phyloP scores from a whole-genome alignment of 352 stramenopile genomes.

The Globisporangium okanoganense region DNA sequence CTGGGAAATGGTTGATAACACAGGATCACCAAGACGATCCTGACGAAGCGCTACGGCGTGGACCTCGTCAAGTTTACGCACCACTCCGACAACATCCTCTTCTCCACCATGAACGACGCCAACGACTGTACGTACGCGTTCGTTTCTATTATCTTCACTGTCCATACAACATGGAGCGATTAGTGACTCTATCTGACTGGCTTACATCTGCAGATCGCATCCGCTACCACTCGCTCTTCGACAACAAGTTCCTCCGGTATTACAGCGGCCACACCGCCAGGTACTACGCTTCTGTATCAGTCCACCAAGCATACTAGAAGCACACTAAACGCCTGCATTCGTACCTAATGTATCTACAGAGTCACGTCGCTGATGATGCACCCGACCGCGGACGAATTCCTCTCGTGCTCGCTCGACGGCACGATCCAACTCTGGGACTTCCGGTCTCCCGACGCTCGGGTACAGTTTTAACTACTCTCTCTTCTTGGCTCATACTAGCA shows the following conservation, averaged over 20 bases:
- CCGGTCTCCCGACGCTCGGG: slow-evolving; percentile 53
- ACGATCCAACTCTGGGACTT: slow-evolving; percentile 83
- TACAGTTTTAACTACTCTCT: slow-evolving; percentile 16
- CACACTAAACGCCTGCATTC: no score
- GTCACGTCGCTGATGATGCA: slow-evolving; percentile 86
- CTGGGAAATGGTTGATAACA: not conserved
- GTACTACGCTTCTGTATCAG: slow-evolving; percentile 21
- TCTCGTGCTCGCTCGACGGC: slow-evolving; percentile 75
- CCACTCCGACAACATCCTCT: slow-evolving; percentile 83
- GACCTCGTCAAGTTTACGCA: slow-evolving; percentile 79
- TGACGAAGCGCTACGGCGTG: slow-evolving; percentile 81
- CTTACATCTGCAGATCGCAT: slow-evolving; percentile 48
- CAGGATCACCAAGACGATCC: slow-evolving; percentile 82
- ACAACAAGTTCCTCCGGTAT: slow-evolving; percentile 89
- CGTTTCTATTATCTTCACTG: not conserved
- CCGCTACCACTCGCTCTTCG: slow-evolving; percentile 85
- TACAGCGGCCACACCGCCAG: slow-evolving; percentile 74
- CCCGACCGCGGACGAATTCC: slow-evolving; percentile 78
- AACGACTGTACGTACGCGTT: slow-evolving; percentile 52
- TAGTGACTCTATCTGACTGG: not conserved
- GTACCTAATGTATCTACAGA: slow-evolving; percentile 19
- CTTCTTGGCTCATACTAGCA: not conserved
- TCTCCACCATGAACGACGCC: slow-evolving; percentile 67
- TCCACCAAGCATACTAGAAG: not conserved
- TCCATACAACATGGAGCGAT: not conserved